Conservation (phyloP, 2,329 filamentous ascomycete species). For the Thelonectria olida region DNA sequence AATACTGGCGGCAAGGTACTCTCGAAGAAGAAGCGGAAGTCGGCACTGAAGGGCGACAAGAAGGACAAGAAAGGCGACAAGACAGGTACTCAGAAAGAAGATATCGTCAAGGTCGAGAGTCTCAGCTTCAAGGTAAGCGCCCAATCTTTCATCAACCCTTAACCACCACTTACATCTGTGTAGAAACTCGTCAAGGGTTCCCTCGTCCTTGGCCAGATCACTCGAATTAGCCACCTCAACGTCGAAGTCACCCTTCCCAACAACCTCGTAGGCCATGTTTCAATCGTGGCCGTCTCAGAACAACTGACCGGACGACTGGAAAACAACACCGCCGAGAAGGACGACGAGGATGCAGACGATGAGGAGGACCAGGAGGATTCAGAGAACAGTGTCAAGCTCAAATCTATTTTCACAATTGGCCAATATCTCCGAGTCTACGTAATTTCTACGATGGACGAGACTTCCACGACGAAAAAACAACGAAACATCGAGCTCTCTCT, state of each 20-base stretch:
- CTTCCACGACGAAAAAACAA: constrained; percentile 70
- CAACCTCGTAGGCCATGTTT: constrained; percentile 88
- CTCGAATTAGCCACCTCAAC: constrained; percentile 81
- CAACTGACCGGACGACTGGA: constrained; percentile 80
- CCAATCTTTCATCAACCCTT: not conserved
- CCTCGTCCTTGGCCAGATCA: constrained; percentile 86
- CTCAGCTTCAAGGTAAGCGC: constrained; percentile 84
- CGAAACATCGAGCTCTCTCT: constrained; percentile 89
- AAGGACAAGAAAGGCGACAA: constrained; percentile 59
- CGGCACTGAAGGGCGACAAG: constrained; percentile 56
- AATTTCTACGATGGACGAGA: constrained; percentile 77
- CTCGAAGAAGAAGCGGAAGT: constrained; percentile 67
- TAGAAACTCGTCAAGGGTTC: constrained; percentile 87
- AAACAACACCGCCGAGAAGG: constrained; percentile 64
- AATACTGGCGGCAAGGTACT: constrained; percentile 55
- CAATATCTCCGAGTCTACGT: constrained; percentile 91
- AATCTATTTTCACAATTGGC: constrained; percentile 79
- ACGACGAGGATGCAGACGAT: constrained; percentile 63
- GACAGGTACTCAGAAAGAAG: constrained; percentile 52
- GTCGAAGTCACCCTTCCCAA: constrained; percentile 88
- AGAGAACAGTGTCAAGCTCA: constrained; percentile 73
- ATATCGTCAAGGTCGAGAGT: constrained; percentile 79
- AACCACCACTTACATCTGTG: constrained; percentile 35
- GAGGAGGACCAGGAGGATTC: constrained; percentile 56
- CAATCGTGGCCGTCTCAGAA: constrained; percentile 91